Evolutionary conservation across 441 rosid genomes (phyloP).

Genomic region (Jatropha multifida): DNA sequence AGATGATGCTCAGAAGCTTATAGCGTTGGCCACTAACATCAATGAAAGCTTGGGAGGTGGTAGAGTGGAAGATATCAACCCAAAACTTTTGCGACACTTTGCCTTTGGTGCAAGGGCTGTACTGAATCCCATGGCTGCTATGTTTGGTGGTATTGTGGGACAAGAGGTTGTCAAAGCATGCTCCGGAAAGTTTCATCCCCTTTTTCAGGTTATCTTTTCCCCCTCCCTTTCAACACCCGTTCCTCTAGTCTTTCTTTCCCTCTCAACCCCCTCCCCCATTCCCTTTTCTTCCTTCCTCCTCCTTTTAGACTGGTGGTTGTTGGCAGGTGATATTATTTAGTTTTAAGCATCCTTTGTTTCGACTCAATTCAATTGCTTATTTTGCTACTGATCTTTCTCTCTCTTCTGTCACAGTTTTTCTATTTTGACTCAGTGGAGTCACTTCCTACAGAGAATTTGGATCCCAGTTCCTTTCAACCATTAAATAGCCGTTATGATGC

Average conservation of each 20-base stretch:
- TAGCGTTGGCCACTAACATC: conserved; percentile 48
- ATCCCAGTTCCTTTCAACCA: conserved; percentile 59
- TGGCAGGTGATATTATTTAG: background rate
- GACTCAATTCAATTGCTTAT: background rate
- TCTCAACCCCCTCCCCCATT: background rate
- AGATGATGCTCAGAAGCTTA: conserved; percentile 78
- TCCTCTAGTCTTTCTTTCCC: no score
- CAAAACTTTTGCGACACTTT: conserved; percentile 68
- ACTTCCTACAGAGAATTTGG: conserved; percentile 64
- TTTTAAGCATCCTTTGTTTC: background rate
- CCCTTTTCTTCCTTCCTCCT: background rate
- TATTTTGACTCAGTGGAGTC: conserved; percentile 94
- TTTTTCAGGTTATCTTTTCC: conserved; percentile 59
- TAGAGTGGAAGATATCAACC: conserved; percentile 65
- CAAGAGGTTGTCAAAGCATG: conserved; percentile 97
- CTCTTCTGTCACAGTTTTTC: conserved; percentile 60
- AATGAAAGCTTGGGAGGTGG: conserved; percentile 69
- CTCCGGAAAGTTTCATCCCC: conserved; percentile 95
- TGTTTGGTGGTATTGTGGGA: conserved; percentile 95
- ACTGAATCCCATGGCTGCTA: conserved; percentile 95
- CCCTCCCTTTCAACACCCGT: background rate
- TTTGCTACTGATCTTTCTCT: conserved; percentile 9
- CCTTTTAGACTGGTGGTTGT: background rate
- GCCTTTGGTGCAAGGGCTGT: conserved; percentile 93
- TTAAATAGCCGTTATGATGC: conserved; percentile 79